A percentile compares a stretch with the other conserved stretches of the same genome.
Evolutionary conservation across 768 basidiomycete genomes (phyloP).

Genomic region (Crucibulum laeve): DNA sequence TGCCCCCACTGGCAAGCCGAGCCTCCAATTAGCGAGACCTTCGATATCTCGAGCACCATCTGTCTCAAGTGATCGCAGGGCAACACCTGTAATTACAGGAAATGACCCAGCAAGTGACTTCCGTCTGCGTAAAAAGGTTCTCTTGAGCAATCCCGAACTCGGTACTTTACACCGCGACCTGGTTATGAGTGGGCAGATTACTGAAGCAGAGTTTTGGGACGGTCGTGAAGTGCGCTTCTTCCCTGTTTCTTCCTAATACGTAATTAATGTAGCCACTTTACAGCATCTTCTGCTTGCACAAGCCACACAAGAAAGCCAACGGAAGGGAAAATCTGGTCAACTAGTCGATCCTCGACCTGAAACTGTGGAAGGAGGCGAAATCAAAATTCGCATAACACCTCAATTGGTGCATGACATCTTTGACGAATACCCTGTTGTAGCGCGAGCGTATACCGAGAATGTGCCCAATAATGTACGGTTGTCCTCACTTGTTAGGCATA

Average conservation of each 20-base stretch:
- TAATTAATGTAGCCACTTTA: constrained; percentile 13
- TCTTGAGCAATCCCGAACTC: constrained; percentile 75
- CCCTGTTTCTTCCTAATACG: constrained; percentile 7
- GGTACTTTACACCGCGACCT: constrained; percentile 82
- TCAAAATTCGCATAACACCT: constrained; percentile 86
- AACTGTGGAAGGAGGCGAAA: constrained; percentile 77
- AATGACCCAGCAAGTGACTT: constrained; percentile 65
- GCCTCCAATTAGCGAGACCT: constrained; percentile 19
- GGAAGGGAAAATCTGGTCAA: constrained; percentile 79
- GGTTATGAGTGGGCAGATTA: constrained; percentile 80
- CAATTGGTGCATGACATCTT: constrained; percentile 95
- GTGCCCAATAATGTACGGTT: constrained; percentile 75
- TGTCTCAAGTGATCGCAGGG: constrained; percentile 47
- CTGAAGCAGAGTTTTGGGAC: constrained; percentile 96
- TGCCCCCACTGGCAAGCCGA: constrained; percentile 26
- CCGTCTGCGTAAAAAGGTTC: constrained; percentile 71
- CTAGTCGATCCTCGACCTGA: constrained; percentile 87
- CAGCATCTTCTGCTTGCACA: constrained; percentile 78
- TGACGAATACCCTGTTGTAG: constrained; percentile 95
- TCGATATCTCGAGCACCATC: constrained; percentile 61
- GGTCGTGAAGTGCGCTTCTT: constrained; percentile 71
- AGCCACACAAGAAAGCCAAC: constrained; percentile 67
- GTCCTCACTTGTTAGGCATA: constrained; percentile 6
- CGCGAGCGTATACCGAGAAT: constrained; percentile 88
- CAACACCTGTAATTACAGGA: constrained; percentile 52